Base-by-base conservation (phyloP, 2,329 filamentous ascomycete species). In the Lecanicillium sp. region DNA sequence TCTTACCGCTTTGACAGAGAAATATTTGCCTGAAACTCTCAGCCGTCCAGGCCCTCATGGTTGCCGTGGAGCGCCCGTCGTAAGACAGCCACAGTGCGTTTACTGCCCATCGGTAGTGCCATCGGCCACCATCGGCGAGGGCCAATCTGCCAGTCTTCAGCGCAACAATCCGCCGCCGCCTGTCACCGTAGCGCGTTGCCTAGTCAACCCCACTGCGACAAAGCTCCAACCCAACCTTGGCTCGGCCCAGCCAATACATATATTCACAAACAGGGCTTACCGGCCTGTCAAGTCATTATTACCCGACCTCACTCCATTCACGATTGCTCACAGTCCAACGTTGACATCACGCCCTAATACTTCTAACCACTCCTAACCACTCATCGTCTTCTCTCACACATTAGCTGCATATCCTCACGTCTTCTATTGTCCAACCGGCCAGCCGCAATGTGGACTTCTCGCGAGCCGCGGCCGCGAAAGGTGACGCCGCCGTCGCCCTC, bases 401-500 rank as follows among this genome's bases (percentile, higher is more conserved):
- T 36, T 27, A 41, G 20, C 23, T 24, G 38, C 8, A 30, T 32
- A 19, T 45, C 17, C 23, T 49, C 51, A 51, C 44, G 49, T 41
- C 36, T 46, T 38, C 44, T 56, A 49, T 64, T 57, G 50, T 58
- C 62, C 48, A 66, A 63, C n/a, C n/a, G n/a, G n/a, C 14, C 35
- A 42, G 17, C 17, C 26, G 52, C 55, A 40, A 64, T 62, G 61
- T 61, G 60, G 55, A 62, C 52, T 55, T 54, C 60, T 36, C 58
- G 55, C 52, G 64, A 65, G 44, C 52, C 57, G 52, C 68, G 63
- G 54, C 63, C 70, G 44, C 70, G 74, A 52, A 81, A 79, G 67
- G 73, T 77, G 59, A 76, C 78, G 55, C 77, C 81, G 51, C 79
- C 81, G 45, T 78, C 79, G 42, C 74, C 79, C 27, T 71, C 73